phyloP scores from a whole-genome alignment of 1,284 basidiomycete species.

The Moesziomyces globuligerus region DNA sequence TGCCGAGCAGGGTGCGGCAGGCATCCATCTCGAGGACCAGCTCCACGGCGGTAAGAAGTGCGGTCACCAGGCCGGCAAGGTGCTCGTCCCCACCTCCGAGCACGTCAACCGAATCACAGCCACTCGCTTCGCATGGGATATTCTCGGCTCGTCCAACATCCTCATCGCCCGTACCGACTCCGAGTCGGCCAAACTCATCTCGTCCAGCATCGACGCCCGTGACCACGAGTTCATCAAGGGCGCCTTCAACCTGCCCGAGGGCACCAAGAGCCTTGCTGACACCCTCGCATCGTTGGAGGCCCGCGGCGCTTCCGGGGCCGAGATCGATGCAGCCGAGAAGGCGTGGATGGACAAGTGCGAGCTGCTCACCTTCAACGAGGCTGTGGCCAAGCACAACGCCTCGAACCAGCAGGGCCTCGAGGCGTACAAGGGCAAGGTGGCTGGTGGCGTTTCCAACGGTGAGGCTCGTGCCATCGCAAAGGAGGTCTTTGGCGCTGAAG shows the following conservation, averaged over 20 bases:
- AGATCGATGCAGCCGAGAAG: constrained; percentile 63
- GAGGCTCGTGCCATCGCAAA: constrained; percentile 79
- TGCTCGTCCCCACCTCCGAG: constrained; percentile 86
- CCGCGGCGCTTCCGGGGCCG: constrained; percentile 50
- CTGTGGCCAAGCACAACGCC: constrained; percentile 71
- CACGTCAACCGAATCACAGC: constrained; percentile 85
- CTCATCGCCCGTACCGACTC: constrained; percentile 91
- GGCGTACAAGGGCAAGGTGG: constrained; percentile 72
- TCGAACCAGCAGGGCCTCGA: constrained; percentile 69
- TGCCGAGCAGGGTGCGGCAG: constrained; percentile 69
- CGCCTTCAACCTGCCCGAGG: constrained; percentile 61
- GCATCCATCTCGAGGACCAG: constrained; percentile 66
- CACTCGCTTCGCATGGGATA: constrained; percentile 85
- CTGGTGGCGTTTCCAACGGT: constrained; percentile 76
- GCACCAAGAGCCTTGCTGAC: constrained; percentile 59
- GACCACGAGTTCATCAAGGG: constrained; percentile 72
- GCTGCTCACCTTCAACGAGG: constrained; percentile 82
- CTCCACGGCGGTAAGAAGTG: constrained; percentile 72
- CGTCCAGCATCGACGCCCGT: constrained; percentile 80
- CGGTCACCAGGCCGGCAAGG: constrained; percentile 91
- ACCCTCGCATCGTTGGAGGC: constrained; percentile 60
- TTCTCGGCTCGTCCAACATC: constrained; percentile 86
- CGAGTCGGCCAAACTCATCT: constrained; percentile 86
- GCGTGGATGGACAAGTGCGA: constrained; percentile 65
- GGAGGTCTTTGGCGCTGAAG: constrained; percentile 76